Evolutionary conservation across 306 rosid genomes (phyloP).

Genomic region (Rosa multiflora): DNA sequence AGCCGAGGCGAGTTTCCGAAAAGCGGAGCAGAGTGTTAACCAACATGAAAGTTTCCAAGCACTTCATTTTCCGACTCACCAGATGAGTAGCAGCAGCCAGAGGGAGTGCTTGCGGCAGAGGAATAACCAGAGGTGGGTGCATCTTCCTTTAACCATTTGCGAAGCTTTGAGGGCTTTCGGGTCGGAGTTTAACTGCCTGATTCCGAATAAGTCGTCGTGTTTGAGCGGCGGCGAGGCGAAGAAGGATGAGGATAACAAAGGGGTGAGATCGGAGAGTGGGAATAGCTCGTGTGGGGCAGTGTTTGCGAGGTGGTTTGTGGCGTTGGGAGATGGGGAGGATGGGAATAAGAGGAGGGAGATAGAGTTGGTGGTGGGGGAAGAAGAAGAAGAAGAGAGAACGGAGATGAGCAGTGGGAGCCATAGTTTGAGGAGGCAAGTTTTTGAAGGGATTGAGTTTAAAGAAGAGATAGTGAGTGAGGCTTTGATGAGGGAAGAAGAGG

Average conservation of each 20-base stretch:
- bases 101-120: constrained; percentile 60
- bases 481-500: constrained; percentile 37
- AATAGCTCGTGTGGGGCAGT: constrained; percentile 68
- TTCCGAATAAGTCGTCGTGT: constrained; percentile 81
- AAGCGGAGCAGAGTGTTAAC: constrained; percentile 29
- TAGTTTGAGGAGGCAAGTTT: constrained; percentile 56
- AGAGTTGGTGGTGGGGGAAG: constrained; percentile 58
- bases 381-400: constrained; percentile 24
- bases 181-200: constrained; percentile 74
- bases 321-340: constrained; percentile 69
- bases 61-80: constrained; percentile 43
- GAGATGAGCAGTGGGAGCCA: constrained; percentile 31
- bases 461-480: constrained; percentile 29
- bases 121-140: constrained; percentile 77
- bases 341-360: constrained; percentile 55
- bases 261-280: constrained; percentile 30
- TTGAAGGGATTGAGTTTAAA: constrained; percentile 71
- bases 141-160: constrained; percentile 81
- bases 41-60: constrained; percentile 2
- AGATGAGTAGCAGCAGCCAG: constrained; percentile 14
- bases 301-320: constrained; percentile 78
- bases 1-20: constrained; percentile 67
- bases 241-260: constrained; percentile 42
- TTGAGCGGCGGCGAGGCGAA: constrained; percentile 33
- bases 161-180: constrained; percentile 74